A percentile compares a stretch with the other conserved stretches of the same genome.
Conservation (phyloP, 345 rosid species). For the Cardamine chenopodiifolia region DNA sequence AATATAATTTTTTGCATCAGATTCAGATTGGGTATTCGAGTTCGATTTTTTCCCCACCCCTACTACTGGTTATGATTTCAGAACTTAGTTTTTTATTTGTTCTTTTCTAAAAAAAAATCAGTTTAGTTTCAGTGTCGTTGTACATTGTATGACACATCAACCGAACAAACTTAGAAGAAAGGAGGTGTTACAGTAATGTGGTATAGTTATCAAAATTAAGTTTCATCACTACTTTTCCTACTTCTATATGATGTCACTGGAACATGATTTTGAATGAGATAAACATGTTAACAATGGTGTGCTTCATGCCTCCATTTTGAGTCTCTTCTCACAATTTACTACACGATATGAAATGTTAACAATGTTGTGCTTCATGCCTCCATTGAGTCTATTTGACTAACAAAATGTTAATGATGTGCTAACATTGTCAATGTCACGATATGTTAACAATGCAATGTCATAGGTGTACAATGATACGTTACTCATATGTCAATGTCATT, state of each 20-base stretch:
- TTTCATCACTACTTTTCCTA: not conserved
- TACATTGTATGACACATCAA: not conserved
- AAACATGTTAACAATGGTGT: too few relatives aligned
- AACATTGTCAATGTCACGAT: not conserved
- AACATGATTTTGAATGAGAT: too few relatives aligned
- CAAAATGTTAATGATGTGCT: not conserved
- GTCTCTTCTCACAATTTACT: too few relatives aligned
- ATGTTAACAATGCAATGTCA: slow-evolving; percentile 1
- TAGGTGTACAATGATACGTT: not conserved
- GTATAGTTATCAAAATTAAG: not conserved
- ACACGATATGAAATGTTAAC: not conserved
- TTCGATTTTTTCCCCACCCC: too few relatives aligned
- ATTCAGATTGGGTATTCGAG: too few relatives aligned
- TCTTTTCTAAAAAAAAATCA: not conserved
- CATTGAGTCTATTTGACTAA: not conserved
- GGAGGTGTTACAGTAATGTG: not conserved
- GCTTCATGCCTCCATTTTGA: too few relatives aligned
- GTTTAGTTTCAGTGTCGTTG: not conserved
- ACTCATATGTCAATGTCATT: not conserved
- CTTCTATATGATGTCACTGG: too few relatives aligned
- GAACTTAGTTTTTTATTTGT: not conserved
- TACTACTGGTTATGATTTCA: not conserved
- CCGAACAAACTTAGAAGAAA: not conserved
- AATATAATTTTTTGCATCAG: too few relatives aligned
- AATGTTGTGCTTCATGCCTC: not conserved